These are phyloP conservation scores for Astrothelium subdiscretum DNA, from an alignment of 495 filamentous ascomycete species.

Conservation along the genomic window DNA sequence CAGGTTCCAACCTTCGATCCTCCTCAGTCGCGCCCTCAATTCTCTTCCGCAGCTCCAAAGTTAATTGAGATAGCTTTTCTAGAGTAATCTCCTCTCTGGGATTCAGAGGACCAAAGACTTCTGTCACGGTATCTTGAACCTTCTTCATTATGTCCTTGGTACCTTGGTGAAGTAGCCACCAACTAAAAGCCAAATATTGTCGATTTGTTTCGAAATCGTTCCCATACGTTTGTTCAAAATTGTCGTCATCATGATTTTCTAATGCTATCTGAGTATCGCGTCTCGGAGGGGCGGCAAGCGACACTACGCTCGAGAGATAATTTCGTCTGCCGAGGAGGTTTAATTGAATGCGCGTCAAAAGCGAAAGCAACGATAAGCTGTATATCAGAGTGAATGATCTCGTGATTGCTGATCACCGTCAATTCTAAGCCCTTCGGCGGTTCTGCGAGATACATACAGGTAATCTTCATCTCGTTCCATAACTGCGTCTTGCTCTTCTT, in stretches of 20 bases:
- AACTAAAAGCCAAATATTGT: slow-evolving; percentile 88
- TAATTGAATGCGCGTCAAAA: slow-evolving; percentile 91
- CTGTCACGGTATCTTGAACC: slow-evolving; percentile 67
- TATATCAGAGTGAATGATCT: slow-evolving; percentile 86
- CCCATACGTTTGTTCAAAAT: slow-evolving; percentile 65
- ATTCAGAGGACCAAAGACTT: slow-evolving; percentile 73
- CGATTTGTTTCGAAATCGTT: slow-evolving; percentile 91
- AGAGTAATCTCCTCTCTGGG: slow-evolving; percentile 80
- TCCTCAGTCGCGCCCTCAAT: slow-evolving; percentile 67
- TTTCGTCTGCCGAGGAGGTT: slow-evolving; percentile 91
- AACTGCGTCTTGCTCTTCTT: slow-evolving; percentile 81
- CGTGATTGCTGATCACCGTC: slow-evolving; percentile 58
- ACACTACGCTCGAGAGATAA: slow-evolving; percentile 90
- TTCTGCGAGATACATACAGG: slow-evolving; percentile 46
- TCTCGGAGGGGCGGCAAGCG: slow-evolving; percentile 55
- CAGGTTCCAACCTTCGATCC: slow-evolving; percentile 44
- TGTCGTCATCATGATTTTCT: slow-evolving; percentile 81
- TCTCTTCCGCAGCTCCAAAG: slow-evolving; percentile 62
- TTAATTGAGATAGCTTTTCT: slow-evolving; percentile 63
- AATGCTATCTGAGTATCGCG: slow-evolving; percentile 61
- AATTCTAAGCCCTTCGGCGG: neutral
- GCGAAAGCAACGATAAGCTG: slow-evolving; percentile 72
- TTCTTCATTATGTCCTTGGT: slow-evolving; percentile 70
- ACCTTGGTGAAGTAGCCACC: slow-evolving; percentile 92
- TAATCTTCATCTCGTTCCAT: slow-evolving; percentile 97